phyloP scores from a whole-genome alignment of 176 grass and related monocot species.

The Poa pratensis region DNA sequence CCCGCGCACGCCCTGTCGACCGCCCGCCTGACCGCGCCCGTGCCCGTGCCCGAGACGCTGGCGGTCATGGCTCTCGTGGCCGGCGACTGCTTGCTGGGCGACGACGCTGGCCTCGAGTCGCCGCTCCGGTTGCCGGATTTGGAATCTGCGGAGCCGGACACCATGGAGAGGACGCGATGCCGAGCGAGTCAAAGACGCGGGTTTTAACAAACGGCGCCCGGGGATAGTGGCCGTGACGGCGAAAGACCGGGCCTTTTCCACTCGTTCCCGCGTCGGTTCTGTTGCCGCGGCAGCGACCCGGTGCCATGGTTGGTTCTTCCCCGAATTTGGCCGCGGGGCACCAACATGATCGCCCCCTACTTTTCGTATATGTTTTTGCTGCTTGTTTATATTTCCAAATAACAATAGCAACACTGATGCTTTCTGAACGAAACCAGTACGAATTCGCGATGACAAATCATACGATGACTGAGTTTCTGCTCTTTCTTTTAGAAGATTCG shows the following conservation, averaged over 20 bases:
- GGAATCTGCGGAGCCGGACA: background rate
- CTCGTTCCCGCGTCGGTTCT: slow-evolving; percentile 18
- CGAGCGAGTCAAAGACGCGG: slow-evolving; percentile 28
- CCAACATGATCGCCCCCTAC: background rate
- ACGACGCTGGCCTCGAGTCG: background rate
- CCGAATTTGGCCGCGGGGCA: slow-evolving; percentile 14
- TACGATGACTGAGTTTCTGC: too few species aligned
- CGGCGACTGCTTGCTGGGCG: slow-evolving; percentile 3
- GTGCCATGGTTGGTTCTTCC: background rate
- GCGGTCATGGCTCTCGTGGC: background rate
- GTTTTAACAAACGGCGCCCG: slow-evolving; percentile 17
- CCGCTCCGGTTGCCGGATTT: slow-evolving; percentile 7
- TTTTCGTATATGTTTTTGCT: too few species aligned
- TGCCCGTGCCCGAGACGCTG: slow-evolving; percentile 40
- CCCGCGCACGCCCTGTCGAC: slow-evolving; percentile 57
- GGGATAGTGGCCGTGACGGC: slow-evolving; percentile 22
- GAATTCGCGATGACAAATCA: too few species aligned
- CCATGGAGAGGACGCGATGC: background rate
- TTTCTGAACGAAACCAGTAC: too few species aligned
- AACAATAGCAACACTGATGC: too few species aligned
- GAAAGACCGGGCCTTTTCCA: slow-evolving; percentile 12
- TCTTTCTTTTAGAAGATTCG: too few species aligned
- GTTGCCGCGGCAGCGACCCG: slow-evolving; percentile 22
- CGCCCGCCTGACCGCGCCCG: slow-evolving; percentile 63
- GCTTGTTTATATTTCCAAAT: too few species aligned